Evolutionary conservation across 306 rosid species (phyloP).

Genomic region (Carpinus fangiana): DNA sequence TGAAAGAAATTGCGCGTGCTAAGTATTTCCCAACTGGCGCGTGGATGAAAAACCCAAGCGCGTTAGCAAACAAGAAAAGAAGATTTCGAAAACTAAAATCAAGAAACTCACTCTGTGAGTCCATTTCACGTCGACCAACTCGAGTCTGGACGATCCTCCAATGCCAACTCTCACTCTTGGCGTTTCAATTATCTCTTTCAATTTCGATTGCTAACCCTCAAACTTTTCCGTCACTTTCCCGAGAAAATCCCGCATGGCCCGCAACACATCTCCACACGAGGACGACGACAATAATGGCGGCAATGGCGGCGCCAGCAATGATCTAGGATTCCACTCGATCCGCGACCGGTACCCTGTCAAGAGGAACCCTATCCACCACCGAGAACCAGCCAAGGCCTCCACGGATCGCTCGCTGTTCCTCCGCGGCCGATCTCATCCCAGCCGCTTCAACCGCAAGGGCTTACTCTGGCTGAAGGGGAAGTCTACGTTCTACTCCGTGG

Average conservation of each 20-base stretch:
- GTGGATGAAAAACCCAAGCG: not conserved
- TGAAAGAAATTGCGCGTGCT: not conserved
- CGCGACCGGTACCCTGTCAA: slow-evolving; percentile 72
- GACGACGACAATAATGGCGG: slow-evolving; percentile 51
- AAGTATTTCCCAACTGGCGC: not conserved
- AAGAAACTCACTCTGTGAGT: not conserved
- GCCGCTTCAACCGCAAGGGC: slow-evolving; percentile 77
- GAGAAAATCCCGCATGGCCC: slow-evolving; percentile 55
- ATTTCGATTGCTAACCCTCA: not conserved
- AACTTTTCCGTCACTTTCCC: slow-evolving; percentile 35
- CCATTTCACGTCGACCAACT: slow-evolving; percentile 18
- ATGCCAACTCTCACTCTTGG: slow-evolving; percentile 25
- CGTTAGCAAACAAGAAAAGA: not conserved
- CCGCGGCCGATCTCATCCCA: slow-evolving; percentile 60
- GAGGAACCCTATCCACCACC: slow-evolving; percentile 57
- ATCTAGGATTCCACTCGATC: slow-evolving; percentile 62
- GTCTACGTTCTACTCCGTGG: slow-evolving; percentile 50
- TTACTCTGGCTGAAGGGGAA: slow-evolving; percentile 55
- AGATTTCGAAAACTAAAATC: not conserved
- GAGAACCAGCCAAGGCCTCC: slow-evolving; percentile 25
- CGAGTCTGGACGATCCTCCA: not conserved
- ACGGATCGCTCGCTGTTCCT: slow-evolving; percentile 52
- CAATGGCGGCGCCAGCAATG: slow-evolving; percentile 36
- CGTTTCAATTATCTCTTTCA: slow-evolving; percentile 2
- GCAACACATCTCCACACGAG: slow-evolving; percentile 58